Evolutionary conservation across 2,329 filamentous ascomycete species (phyloP), one percentile per base, ranked within the genome.

Genomic region (Hortaea werneckii): DNA sequence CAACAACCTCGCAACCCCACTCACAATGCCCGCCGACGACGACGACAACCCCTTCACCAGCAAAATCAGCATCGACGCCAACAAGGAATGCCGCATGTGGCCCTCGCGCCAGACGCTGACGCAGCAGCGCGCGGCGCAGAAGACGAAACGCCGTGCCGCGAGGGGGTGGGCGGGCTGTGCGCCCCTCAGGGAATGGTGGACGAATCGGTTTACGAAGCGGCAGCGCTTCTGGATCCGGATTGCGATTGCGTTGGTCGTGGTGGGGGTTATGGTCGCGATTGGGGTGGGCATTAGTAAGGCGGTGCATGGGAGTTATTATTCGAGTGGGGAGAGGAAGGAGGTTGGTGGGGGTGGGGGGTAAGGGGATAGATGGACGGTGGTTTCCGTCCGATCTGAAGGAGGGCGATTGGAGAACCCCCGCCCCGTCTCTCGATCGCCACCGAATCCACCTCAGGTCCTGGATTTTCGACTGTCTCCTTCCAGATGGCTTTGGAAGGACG

Each of bases 81-180:
- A 64, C 52, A 71, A 71, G 57, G 71, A 74, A 49, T 73, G 70
- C 65, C 68, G 65, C 52, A 73, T 74, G 69, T 74, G 71, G 71
- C 71, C 71, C 6, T 68, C 69, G 37, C 66, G 66, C 52, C 65
- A 71, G 57, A 69, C 70, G 29, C 64, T 74, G 46, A 61, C 67
- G 54, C 65, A 69, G 53, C 66, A 65, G 56, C 62, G 64, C 46
- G 52, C 56, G 42, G 58, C 56, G 27, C 62, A 64, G 55, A 63
- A 68, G 59, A 53, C 52, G 52, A 50, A 54, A 50, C 52, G 56
- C 48, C 48, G 50, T 5, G 48, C 54, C n/a, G 48, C 64, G 40
- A 57, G 56, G 41, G 65, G 65, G 51, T 69, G 64, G 54, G 64
- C 62, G 41, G 61, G 63, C 37, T 55, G 50, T 40, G 50, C 49